A percentile compares a stretch with the other conserved stretches of the same genome.
Conservation (phyloP, 2,329 filamentous ascomycete genomes). For the Stagonosporopsis cucurbitacearum region DNA sequence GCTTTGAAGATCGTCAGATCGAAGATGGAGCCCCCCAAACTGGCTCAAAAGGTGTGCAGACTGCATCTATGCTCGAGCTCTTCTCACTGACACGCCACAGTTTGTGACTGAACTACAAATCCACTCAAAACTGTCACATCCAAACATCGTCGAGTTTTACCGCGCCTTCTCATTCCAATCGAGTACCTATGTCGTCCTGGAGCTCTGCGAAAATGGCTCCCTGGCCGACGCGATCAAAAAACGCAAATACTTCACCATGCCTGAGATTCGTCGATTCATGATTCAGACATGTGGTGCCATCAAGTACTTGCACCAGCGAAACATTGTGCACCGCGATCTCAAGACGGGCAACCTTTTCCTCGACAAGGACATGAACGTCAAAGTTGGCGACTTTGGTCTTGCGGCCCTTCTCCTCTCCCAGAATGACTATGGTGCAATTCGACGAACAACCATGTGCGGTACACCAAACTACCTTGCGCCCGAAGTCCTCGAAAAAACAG, state of each 20-base stretch:
- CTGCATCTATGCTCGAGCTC: neutral
- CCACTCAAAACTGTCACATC: constrained; percentile 95
- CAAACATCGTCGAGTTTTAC: constrained; percentile 94
- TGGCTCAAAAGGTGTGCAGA: constrained; percentile 79
- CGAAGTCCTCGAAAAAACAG: constrained; percentile 92
- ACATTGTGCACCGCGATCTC: constrained; percentile 94
- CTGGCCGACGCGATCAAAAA: constrained; percentile 98
- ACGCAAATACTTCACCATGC: constrained; percentile 86
- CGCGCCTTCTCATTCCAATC: constrained; percentile 89
- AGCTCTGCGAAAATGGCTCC: constrained; percentile 93
- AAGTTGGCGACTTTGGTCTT: constrained; percentile 96
- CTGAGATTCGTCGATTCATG: constrained; percentile 91
- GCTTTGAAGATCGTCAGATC: constrained; percentile 85
- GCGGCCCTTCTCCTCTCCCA: constrained; percentile 91
- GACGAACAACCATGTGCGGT: constrained; percentile 91
- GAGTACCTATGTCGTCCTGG: constrained; percentile 91
- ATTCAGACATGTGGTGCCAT: constrained; percentile 96
- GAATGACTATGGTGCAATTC: constrained; percentile 79
- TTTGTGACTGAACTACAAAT: constrained; percentile 89
- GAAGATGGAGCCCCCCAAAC: constrained; percentile 77
- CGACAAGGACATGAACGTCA: constrained; percentile 94
- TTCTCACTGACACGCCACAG: constrained; percentile 50
- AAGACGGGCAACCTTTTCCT: constrained; percentile 99
- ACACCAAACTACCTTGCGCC: constrained; percentile 99
- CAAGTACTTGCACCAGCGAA: constrained; percentile 95